These are phyloP conservation scores for Macrophomina phaseolina DNA, from an alignment of 2,329 filamentous ascomycete genomes.

Conservation along the genomic window DNA sequence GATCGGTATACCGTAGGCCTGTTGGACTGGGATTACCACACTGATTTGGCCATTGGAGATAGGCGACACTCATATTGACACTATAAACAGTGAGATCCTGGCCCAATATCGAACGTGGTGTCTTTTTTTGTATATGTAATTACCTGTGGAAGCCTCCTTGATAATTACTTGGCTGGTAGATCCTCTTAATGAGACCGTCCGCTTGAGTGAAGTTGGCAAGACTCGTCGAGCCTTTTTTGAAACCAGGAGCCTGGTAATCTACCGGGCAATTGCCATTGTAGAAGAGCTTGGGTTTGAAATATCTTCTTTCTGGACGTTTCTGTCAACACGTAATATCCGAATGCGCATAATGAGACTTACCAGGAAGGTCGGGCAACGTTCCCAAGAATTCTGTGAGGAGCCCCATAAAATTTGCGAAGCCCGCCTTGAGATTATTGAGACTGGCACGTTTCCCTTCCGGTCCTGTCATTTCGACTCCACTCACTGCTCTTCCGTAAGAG, in stretches of 20 bases:
- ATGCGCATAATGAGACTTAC: not conserved
- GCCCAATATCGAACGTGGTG: conserved; percentile 27
- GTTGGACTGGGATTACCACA: not conserved
- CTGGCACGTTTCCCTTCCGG: conserved; percentile 41
- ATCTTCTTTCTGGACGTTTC: not conserved
- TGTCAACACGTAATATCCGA: not conserved
- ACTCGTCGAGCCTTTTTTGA: conserved; percentile 38
- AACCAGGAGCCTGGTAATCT: conserved; percentile 51
- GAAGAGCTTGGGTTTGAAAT: conserved; percentile 38
- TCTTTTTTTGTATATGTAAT: conserved; percentile 15
- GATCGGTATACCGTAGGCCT: not conserved
- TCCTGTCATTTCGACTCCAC: conserved; percentile 37
- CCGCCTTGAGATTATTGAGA: conserved; percentile 47
- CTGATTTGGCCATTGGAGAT: not conserved
- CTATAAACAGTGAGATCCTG: conserved; percentile 33
- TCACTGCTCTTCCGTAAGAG: conserved; percentile 14
- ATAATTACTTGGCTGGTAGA: conserved; percentile 41
- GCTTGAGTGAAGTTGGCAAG: conserved; percentile 45
- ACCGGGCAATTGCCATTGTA: conserved; percentile 49
- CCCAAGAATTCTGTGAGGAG: conserved; percentile 47
- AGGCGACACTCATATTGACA: not conserved
- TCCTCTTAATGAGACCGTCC: conserved; percentile 47
- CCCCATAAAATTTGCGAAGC: conserved; percentile 51
- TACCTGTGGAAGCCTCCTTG: conserved; percentile 50
- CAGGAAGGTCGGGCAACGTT: conserved; percentile 35